A percentile compares a stretch with the other conserved stretches of the same genome.
Evolutionary conservation across 305 asterid genomes (phyloP).

Genomic region (Petunia hybrid): DNA sequence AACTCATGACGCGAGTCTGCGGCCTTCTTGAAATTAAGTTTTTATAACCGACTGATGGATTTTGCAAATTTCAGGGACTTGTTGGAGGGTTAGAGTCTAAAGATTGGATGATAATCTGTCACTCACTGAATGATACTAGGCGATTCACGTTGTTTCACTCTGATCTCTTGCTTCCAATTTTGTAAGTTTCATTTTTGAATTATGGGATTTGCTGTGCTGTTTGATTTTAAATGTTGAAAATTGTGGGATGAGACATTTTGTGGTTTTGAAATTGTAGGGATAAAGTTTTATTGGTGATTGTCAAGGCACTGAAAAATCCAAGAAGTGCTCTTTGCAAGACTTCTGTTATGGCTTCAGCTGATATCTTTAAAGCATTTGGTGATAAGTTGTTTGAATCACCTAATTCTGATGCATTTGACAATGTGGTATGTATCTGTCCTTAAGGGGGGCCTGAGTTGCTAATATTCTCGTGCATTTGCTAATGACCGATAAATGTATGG

Average conservation of each 20-base stretch:
- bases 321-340: constrained; percentile 97
- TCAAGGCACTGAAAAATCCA: constrained; percentile 91
- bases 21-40: background rate
- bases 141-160: constrained; percentile 77
- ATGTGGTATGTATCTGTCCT: constrained; percentile 54
- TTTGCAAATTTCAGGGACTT: constrained; percentile 55
- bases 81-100: constrained; percentile 87
- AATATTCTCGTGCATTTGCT: background rate
- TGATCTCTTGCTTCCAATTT: constrained; percentile 58
- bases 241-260: background rate
- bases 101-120: constrained; percentile 97
- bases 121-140: constrained; percentile 78
- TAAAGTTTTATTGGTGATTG: constrained; percentile 64
- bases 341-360: constrained; percentile 90
- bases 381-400: constrained; percentile 61
- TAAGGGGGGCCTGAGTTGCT: background rate
- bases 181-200: constrained; percentile 53
- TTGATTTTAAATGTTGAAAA: background rate
- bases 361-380: constrained; percentile 79
- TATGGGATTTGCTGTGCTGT: background rate
- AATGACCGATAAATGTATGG: background rate
- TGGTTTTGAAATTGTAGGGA: constrained; percentile 49
- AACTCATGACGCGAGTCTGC: too few species aligned
- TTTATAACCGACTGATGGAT: constrained; percentile 12
- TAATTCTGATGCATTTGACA: constrained; percentile 62